Conservation (phyloP, 306 rosid genomes). For the Cyamopsis tetragonoloba region DNA sequence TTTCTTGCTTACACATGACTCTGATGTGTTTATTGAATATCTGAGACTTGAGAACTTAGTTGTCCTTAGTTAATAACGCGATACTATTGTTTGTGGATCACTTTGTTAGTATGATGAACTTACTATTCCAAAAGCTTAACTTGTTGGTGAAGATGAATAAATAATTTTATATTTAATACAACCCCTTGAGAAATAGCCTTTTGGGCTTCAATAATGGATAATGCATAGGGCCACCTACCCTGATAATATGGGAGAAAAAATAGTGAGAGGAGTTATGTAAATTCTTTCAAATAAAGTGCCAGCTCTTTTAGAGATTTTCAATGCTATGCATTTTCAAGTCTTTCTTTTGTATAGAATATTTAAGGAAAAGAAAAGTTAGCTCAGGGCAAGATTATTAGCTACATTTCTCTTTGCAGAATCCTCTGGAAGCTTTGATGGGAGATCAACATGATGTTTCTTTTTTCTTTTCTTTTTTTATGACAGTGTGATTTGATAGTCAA, state of each 20-base stretch:
- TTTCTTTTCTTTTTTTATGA: neutral
- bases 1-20: neutral
- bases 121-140: neutral
- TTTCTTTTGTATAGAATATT: no score
- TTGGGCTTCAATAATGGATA: neutral
- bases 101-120: neutral
- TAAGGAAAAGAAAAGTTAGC: no score
- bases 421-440: no score
- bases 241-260: no score
- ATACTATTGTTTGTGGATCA: neutral
- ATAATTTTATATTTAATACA: neutral
- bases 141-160: neutral
- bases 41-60: neutral
- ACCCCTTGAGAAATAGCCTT: neutral
- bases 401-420: no score
- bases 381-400: no score
- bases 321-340: no score
- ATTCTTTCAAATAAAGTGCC: no score
- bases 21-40: neutral
- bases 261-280: no score
- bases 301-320: no score
- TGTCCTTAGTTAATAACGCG: neutral
- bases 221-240: neutral
- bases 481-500: conserved; percentile 16
- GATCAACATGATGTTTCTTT: neutral